phyloP scores from a whole-genome alignment of 2,329 filamentous ascomycete genomes.

The Diaporthe capsici region DNA sequence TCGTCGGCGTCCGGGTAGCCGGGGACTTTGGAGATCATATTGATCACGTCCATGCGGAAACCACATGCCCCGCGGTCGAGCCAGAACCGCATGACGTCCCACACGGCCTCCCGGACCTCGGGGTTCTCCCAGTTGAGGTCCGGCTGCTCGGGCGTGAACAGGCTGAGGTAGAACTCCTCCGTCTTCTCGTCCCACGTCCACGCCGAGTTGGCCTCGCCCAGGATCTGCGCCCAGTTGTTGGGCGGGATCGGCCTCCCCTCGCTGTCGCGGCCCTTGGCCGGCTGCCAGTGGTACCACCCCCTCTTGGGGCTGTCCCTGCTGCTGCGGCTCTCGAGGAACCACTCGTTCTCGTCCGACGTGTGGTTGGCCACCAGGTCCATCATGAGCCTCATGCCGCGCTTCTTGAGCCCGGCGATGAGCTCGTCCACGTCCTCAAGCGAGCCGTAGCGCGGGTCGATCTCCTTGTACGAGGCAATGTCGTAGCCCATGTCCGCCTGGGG shows the following conservation, averaged over 20 bases:
- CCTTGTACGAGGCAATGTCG: conserved; percentile 78
- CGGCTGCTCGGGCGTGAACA: conserved; percentile 80
- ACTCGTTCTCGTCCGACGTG: conserved; percentile 70
- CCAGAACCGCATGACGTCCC: conserved; percentile 81
- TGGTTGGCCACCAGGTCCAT: conserved; percentile 84
- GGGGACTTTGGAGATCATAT: conserved; percentile 39
- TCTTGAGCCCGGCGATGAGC: conserved; percentile 72
- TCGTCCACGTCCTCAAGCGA: conserved; percentile 76
- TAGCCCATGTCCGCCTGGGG: conserved; percentile 80
- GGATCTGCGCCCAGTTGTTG: conserved; percentile 67
- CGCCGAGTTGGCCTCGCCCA: conserved; percentile 52
- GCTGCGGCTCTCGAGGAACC: conserved; percentile 70
- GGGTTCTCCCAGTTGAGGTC: conserved; percentile 85
- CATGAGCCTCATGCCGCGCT: conserved; percentile 76
- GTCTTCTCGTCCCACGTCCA: conserved; percentile 66
- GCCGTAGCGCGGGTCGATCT: conserved; percentile 76
- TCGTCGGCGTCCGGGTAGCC: conserved; percentile 36
- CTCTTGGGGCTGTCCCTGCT: conserved; percentile 68
- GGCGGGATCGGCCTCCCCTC: conserved; percentile 72
- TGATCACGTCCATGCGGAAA: conserved; percentile 66
- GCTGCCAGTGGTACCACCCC: conserved; percentile 77
- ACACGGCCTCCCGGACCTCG: conserved; percentile 74
- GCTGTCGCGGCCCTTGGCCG: conserved; percentile 65
- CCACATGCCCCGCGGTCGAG: conserved; percentile 76
- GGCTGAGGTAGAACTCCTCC: conserved; percentile 72